Conservation (phyloP, 495 filamentous ascomycete genomes). For the Penicillium coffeae region DNA sequence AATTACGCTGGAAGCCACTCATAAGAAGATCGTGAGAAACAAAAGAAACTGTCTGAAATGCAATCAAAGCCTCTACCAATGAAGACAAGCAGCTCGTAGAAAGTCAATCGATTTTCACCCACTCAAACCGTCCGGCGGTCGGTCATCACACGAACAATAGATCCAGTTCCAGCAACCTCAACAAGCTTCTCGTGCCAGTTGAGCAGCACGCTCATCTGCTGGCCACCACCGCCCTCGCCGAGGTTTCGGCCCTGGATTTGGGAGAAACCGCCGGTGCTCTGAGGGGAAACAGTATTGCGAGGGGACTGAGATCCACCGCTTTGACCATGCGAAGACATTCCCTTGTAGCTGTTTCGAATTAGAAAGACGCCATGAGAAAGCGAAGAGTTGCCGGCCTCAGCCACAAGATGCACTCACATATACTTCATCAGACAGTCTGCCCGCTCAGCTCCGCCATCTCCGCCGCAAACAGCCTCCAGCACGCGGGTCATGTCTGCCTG, state of each 20-base stretch:
- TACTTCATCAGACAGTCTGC: slow-evolving; percentile 53
- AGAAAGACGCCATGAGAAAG: too few species aligned
- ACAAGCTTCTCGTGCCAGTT: slow-evolving; percentile 97
- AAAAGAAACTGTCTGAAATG: slow-evolving; percentile 20
- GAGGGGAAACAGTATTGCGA: slow-evolving; percentile 62
- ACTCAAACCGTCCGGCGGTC: slow-evolving; percentile 84
- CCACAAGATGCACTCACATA: slow-evolving; percentile 43
- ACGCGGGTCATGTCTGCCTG: slow-evolving; percentile 87
- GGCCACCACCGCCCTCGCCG: slow-evolving; percentile 70
- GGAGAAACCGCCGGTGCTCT: slow-evolving; percentile 75
- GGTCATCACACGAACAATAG: slow-evolving; percentile 86
- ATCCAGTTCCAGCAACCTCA: slow-evolving; percentile 79
- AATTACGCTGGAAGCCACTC: slow-evolving; percentile 26
- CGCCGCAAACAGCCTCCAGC: slow-evolving; percentile 67
- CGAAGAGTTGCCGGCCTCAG: too few species aligned
- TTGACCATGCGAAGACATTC: slow-evolving; percentile 59
- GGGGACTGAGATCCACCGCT: slow-evolving; percentile 23
- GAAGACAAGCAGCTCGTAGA: slow-evolving; percentile 15
- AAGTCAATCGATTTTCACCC: slow-evolving; percentile 6
- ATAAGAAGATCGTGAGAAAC: slow-evolving; percentile 15
- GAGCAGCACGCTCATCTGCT: slow-evolving; percentile 87
- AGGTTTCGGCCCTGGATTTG: slow-evolving; percentile 70
- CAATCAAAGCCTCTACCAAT: slow-evolving; percentile 27
- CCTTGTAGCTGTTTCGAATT: slow-evolving; percentile 63
- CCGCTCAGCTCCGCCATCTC: slow-evolving; percentile 66